Conservation (phyloP, 2,329 filamentous ascomycete species). For the Kalaharituber pfeilii region DNA sequence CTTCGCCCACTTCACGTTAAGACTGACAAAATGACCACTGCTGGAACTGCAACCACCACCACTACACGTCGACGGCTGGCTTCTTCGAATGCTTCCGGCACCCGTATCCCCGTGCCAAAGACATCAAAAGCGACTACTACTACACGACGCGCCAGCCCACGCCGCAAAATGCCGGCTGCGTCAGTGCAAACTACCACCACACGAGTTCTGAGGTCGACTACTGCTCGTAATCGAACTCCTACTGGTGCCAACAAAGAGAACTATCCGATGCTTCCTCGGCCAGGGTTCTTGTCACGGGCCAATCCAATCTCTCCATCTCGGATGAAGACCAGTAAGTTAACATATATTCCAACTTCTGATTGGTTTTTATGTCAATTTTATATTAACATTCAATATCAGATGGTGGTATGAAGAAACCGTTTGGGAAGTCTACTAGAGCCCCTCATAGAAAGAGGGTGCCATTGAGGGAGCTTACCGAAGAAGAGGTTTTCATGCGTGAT, state of each 20-base stretch:
- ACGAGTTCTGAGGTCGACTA: background rate
- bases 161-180: background rate
- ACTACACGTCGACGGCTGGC: background rate
- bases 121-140: background rate
- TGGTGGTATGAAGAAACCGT: slow-evolving; percentile 2
- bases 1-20: background rate
- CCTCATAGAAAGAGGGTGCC: slow-evolving; percentile 9
- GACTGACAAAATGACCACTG: background rate
- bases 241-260: background rate
- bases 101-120: background rate
- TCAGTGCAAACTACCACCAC: background rate
- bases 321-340: background rate
- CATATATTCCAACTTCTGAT: slow-evolving; percentile 7
- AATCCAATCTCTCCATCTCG: background rate
- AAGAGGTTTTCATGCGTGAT: slow-evolving; percentile 18
- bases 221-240: background rate
- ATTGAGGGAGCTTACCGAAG: slow-evolving; percentile 15
- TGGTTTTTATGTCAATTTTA: background rate
- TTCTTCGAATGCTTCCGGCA: background rate
- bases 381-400: background rate
- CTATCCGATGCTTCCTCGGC: background rate
- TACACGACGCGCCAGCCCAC: background rate
- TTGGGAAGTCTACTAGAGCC: slow-evolving; percentile 8
- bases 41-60: too few species aligned
- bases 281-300: background rate